Percentiles rank a stretch among this genome's conserved stretches.
Evolutionary conservation across 305 asterid genomes (phyloP).

Genomic region (Ilex paraguariensis): DNA sequence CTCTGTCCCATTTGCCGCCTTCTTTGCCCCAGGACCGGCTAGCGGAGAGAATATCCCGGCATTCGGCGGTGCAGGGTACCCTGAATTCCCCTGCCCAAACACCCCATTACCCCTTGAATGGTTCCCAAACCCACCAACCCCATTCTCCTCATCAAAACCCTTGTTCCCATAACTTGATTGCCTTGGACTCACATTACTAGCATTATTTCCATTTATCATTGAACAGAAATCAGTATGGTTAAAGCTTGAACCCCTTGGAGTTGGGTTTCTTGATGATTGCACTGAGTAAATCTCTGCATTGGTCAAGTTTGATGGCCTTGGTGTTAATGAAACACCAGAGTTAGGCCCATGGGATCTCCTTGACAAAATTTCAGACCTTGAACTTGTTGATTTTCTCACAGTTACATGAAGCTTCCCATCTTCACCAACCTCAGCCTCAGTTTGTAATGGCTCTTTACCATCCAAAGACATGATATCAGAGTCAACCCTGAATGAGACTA

Average conservation of each 20-base stretch:
- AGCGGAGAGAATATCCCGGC: conserved; percentile 84
- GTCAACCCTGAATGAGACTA: conserved; percentile 40
- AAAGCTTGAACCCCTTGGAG: conserved; percentile 46
- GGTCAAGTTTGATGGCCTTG: conserved; percentile 43
- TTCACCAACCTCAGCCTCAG: conserved; percentile 44
- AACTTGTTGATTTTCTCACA: conserved; percentile 42
- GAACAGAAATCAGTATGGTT: conserved; percentile 43
- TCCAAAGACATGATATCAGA: conserved; percentile 40
- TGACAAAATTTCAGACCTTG: conserved; percentile 43
- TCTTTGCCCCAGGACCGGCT: conserved; percentile 42
- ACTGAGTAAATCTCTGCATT: conserved; percentile 44
- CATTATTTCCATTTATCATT: conserved; percentile 36
- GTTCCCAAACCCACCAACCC: conserved; percentile 26
- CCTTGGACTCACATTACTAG: conserved; percentile 34
- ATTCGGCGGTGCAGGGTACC: conserved; percentile 65
- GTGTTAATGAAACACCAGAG: conserved; percentile 39
- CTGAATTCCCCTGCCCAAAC: conserved; percentile 40
- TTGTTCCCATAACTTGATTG: conserved; percentile 32
- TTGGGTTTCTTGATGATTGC: conserved; percentile 46
- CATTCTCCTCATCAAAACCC: conserved; percentile 42
- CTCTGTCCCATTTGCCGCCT: conserved; percentile 32
- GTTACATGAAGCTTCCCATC: conserved; percentile 49
- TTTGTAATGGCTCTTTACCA: conserved; percentile 43
- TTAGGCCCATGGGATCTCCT: conserved; percentile 32
- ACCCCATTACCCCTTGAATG: conserved; percentile 33